A percentile compares a stretch with the other conserved stretches of the same genome.
These are phyloP conservation scores for Paspalum vaginatum DNA, from an alignment of 176 grass and related monocot genomes.

Conservation along the genomic window DNA sequence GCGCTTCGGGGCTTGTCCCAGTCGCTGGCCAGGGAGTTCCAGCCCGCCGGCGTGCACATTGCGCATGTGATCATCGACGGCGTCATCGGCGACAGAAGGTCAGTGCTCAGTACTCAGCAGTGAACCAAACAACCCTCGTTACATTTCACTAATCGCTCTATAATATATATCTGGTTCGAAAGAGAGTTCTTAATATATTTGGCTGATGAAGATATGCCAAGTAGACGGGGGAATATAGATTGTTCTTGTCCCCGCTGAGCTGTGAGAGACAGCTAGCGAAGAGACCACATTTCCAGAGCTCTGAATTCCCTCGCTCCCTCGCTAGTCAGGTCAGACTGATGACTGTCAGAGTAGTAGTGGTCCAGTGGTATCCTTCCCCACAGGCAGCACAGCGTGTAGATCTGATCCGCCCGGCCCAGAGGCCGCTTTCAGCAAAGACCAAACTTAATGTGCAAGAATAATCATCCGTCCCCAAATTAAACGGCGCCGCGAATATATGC, in stretches of 20 bases:
- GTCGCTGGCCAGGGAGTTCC: constrained; percentile 82
- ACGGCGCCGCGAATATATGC: constrained; percentile 26
- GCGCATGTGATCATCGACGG: constrained; percentile 87
- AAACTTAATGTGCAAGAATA: constrained; percentile 33
- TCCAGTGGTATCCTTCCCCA: constrained; percentile 22
- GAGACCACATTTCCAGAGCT: neutral
- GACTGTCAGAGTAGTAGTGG: neutral
- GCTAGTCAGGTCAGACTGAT: neutral
- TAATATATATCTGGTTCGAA: no score
- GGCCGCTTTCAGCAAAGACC: constrained; percentile 42
- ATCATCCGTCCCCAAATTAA: constrained; percentile 30
- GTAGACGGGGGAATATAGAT: constrained; percentile 38
- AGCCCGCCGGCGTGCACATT: constrained; percentile 74
- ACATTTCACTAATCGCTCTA: no score
- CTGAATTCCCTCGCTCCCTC: neutral
- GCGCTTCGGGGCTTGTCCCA: constrained; percentile 80
- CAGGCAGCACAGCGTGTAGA: constrained; percentile 22
- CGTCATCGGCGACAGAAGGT: constrained; percentile 62
- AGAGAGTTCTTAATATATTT: no score
- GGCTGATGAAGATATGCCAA: neutral
- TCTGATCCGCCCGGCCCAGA: constrained; percentile 20
- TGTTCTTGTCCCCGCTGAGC: constrained; percentile 41
- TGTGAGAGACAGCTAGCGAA: neutral
- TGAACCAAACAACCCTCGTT: no score
- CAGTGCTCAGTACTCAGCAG: constrained; percentile 4